Evolutionary conservation across 2,329 filamentous ascomycete species (phyloP), one percentile per base, ranked within the genome.

Genomic region (Xenoacremonium recifei): DNA sequence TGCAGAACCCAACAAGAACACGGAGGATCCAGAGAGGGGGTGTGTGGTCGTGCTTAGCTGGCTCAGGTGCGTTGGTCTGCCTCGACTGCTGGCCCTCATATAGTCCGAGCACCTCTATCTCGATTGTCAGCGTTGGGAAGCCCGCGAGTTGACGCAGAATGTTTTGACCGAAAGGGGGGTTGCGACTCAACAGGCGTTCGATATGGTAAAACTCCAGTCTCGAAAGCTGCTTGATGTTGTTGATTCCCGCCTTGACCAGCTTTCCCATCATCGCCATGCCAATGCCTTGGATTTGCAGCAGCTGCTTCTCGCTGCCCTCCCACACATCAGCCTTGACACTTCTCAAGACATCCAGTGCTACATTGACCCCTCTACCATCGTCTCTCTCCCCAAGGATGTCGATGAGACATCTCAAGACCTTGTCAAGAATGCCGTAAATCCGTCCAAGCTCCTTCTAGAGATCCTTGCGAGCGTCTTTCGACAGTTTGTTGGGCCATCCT

Each of bases 271-370:
- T 78, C 1, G 84, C 87, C 4, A 81, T 71, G 0, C 93, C 93
- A 47, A 97, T 79, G 3, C 82, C 79, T 1, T 87, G 81, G 2
- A 99, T 76, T 61, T 97, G 92, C 46, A 86, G 85, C 57, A 99
- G 77, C 52, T 96, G 87, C 17, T 85, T 73, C 1, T 87, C 80
- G 3, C 83, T 87, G 23, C 86, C 82, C 57, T 99, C 93, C 93
- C 91, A 96, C 1, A 75, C 72, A 2, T 77, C 79, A 2, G 90
- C 87, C 17, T 80, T 77, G 38, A 97, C 68, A 50, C 88, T 89
- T 42, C 92, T 77, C 35, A 85, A 77, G 5, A 97, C 75, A 57
- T 92, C 86, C 2, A 97, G 74, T 5, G 85, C 85, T 47, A 83
- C 82, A 20, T 77, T 77, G 2, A 82, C 75, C 2, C 85, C 77